phyloP scores from a whole-genome alignment of 768 basidiomycete genomes.

The Podaxis mareebaensis region DNA sequence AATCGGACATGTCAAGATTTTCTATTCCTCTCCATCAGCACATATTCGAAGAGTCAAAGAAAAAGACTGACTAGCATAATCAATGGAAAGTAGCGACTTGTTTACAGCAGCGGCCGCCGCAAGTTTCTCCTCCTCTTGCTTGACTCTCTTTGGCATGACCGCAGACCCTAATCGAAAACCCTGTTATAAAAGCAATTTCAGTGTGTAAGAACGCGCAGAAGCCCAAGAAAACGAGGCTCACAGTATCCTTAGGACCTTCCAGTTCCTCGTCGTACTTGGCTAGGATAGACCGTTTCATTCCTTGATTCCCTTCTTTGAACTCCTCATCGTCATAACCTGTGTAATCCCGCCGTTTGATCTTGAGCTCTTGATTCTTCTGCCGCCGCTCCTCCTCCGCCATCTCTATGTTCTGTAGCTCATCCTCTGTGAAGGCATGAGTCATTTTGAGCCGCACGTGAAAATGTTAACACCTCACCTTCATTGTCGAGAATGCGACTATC shows the following conservation, averaged over 20 bases:
- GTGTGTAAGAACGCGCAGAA: background rate
- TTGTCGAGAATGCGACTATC: slow-evolving; percentile 94
- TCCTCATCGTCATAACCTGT: slow-evolving; percentile 98
- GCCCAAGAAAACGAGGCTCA: slow-evolving; percentile 31
- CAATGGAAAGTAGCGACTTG: slow-evolving; percentile 79
- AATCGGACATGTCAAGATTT: slow-evolving; percentile 85
- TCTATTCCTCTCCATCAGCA: slow-evolving; percentile 46
- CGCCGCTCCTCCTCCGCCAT: slow-evolving; percentile 86
- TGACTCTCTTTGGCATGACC: slow-evolving; percentile 37
- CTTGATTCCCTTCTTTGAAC: slow-evolving; percentile 71
- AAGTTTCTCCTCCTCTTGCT: slow-evolving; percentile 47
- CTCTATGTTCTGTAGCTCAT: slow-evolving; percentile 95
- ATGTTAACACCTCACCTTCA: slow-evolving; percentile 60
- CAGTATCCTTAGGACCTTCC: slow-evolving; percentile 70
- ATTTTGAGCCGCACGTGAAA: slow-evolving; percentile 9
- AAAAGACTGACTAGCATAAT: slow-evolving; percentile 78
- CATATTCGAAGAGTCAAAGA: background rate
- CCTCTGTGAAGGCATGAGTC: slow-evolving; percentile 59
- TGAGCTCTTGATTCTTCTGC: slow-evolving; percentile 78
- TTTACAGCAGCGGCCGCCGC: slow-evolving; percentile 67
- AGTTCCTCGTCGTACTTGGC: slow-evolving; percentile 94
- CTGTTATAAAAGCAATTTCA: slow-evolving; percentile 34
- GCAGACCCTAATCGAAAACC: slow-evolving; percentile 86
- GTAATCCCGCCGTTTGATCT: slow-evolving; percentile 88
- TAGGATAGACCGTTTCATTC: slow-evolving; percentile 81